Base-by-base conservation (phyloP, 768 basidiomycete genomes). In the Tricholoma sp. region DNA sequence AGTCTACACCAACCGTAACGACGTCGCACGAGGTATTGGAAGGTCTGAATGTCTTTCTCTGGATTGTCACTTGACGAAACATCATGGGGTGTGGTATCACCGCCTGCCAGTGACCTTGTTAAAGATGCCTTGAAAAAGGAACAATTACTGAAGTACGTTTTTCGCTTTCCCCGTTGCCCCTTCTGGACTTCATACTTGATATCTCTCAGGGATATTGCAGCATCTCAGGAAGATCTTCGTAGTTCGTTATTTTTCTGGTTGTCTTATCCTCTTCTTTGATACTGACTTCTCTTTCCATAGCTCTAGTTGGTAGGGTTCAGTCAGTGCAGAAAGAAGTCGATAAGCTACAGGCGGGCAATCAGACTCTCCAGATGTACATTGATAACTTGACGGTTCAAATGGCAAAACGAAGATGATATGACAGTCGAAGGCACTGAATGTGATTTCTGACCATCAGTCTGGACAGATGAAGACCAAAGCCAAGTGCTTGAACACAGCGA, bases 311-410 rank as follows among this genome's bases (percentile, higher is more conserved):
- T 13, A 83, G 88, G 58, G 85, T 87, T 2, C 82, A 88, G 59
- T 72, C 74, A 29, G 84, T 88, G 8, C 88, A 93, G 71, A 77
- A 76, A 56, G 91, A 94, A 60, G 80, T 89, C n/a, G 88, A 92
- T 59, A 91, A 89, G 68, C 76, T 94, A 18, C 72, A 77, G 1
- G 88, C 89, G 4, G 88, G 86, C 50, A 94, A 94, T 60, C 84
- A 85, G 55, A 92, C 86, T 6, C 72, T 94, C 54, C 91, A 94
- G 66, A 88, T 86, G 84, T 94, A 94, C 65, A 91, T 92, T 65
- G 90, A 94, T 66, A 94, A 94, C 63, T 67, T 94, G 63, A 93
- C 91, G 0, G 78, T 89, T 64, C 91, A 94, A 69, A 89, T 92
- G 84, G 87, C 89, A 31, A 89, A 85, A 66, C 76, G 89, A 58